phyloP scores from a whole-genome alignment of 1,284 basidiomycete species.

The Volvariella volvacea region DNA sequence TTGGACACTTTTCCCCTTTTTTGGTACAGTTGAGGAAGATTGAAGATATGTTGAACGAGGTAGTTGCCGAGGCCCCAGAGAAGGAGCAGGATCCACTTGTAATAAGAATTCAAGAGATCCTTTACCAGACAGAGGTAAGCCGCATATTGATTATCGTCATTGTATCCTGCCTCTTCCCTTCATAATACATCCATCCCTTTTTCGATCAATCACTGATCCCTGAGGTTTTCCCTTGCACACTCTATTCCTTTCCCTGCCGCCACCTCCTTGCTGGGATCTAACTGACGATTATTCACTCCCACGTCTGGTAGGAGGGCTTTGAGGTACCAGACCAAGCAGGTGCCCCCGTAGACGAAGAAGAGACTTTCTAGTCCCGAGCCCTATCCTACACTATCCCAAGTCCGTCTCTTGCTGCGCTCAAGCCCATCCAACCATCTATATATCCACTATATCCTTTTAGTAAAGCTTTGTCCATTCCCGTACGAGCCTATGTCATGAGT shows the following conservation, averaged over 20 bases:
- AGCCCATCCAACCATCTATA: background rate
- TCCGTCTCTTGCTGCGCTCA: background rate
- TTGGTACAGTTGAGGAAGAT: slow-evolving; percentile 79
- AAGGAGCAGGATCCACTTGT: slow-evolving; percentile 56
- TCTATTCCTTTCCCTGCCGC: no score
- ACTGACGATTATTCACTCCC: background rate
- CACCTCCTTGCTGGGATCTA: background rate
- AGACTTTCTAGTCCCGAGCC: slow-evolving; percentile 22
- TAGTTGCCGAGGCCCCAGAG: slow-evolving; percentile 58
- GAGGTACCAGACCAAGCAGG: slow-evolving; percentile 24
- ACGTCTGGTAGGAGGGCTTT: slow-evolving; percentile 21
- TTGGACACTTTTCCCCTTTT: background rate
- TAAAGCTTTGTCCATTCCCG: no score
- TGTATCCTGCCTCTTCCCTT: slow-evolving; percentile 1
- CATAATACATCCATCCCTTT: background rate
- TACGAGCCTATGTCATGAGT: no score
- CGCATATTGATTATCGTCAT: background rate
- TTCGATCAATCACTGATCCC: background rate
- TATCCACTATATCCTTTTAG: no score
- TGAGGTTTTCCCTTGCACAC: no score
- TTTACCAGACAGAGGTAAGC: slow-evolving; percentile 90
- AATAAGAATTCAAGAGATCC: slow-evolving; percentile 84
- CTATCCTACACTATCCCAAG: slow-evolving; percentile 1
- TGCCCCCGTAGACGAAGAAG: slow-evolving; percentile 24
- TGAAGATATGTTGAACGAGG: slow-evolving; percentile 85